phyloP scores from a whole-genome alignment of 1,284 basidiomycete species.

The Tilletia indica region DNA sequence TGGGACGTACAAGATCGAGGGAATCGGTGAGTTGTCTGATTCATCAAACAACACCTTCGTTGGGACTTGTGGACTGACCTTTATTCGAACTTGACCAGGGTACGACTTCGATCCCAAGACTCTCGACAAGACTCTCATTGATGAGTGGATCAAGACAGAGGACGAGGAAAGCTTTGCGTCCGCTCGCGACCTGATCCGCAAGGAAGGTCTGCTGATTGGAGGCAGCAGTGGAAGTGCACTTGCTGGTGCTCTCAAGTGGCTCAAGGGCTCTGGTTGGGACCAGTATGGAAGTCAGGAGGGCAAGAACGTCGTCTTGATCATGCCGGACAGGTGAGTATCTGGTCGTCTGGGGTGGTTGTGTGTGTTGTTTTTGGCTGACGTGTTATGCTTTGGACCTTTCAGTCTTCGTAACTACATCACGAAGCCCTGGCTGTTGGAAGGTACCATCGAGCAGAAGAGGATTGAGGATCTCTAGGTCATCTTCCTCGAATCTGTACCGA shows the following conservation, averaged over 20 bases:
- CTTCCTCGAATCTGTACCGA: neutral
- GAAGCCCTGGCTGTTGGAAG: conserved; percentile 59
- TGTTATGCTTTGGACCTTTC: neutral
- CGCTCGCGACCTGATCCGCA: conserved; percentile 75
- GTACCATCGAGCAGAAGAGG: neutral
- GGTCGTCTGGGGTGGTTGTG: conserved; percentile 9
- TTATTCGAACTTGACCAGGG: conserved; percentile 51
- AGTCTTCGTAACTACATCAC: conserved; percentile 92
- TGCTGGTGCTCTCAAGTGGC: conserved; percentile 73
- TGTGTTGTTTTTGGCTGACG: conserved; percentile 13
- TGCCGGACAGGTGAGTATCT: conserved; percentile 67
- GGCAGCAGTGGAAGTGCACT: conserved; percentile 86
- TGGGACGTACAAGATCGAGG: conserved; percentile 77
- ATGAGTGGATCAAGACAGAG: conserved; percentile 76
- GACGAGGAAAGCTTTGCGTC: conserved; percentile 79
- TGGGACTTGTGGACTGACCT: neutral
- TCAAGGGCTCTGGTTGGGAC: conserved; percentile 67
- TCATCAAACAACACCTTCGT: neutral
- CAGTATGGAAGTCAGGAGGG: conserved; percentile 68
- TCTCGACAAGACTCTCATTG: conserved; percentile 43
- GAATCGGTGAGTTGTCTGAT: conserved; percentile 64
- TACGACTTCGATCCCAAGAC: conserved; percentile 52
- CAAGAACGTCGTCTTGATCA: conserved; percentile 81
- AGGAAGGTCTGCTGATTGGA: conserved; percentile 84
- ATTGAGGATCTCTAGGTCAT: neutral